Base-by-base conservation (phyloP, 495 filamentous ascomycete species). In the Aspergillus kassunensis region DNA sequence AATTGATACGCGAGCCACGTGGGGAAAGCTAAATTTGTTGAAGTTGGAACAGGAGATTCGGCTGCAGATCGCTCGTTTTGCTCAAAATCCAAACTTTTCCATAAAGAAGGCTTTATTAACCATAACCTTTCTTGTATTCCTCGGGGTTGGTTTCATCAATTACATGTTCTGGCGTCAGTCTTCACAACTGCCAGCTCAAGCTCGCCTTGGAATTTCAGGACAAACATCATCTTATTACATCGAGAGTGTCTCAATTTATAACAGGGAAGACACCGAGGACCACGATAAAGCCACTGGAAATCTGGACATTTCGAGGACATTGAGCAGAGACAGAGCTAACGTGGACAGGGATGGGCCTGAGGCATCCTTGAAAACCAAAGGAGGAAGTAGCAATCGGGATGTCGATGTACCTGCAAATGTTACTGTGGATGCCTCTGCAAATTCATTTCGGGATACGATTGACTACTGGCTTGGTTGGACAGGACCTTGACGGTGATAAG, bases 401-500 rank as follows among this genome's bases (percentile, higher is more conserved):
- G 12, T 39, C 12, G 40, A 39, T 2, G 25, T 42, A 25, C 18
- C 6, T 35, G 33, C 23, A 29, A 42, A 45, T 4, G n/a, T 29
- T 9, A 10, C 7, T 44, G 18, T 4, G 12, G 10, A 50, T 19
- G 6, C 31, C 29, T 7, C 20, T 1, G n/a, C n/a, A n/a, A n/a
- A n/a, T 35, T 48, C 30, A 24, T 44, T 24, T 34, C 50, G 69
- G 31, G 69, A 73, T 40, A 58, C 35, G 7, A 35, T 74, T 15
- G 71, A 74, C 42, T 69, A 70, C 34, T 44, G 64, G 49, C 59
- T 72, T 25, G 71, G 71, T 35, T 74, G 71, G 71, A 57, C 43
- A 34, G 69, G 68, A 2, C 67, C 68, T 35, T 18, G 55, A 44
- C 41, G 13, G 16, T 34, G 12, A 16, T 1, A 31, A 19, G 8